Evolutionary conservation across 306 rosid species (phyloP).

Genomic region (Acacia confusa): DNA sequence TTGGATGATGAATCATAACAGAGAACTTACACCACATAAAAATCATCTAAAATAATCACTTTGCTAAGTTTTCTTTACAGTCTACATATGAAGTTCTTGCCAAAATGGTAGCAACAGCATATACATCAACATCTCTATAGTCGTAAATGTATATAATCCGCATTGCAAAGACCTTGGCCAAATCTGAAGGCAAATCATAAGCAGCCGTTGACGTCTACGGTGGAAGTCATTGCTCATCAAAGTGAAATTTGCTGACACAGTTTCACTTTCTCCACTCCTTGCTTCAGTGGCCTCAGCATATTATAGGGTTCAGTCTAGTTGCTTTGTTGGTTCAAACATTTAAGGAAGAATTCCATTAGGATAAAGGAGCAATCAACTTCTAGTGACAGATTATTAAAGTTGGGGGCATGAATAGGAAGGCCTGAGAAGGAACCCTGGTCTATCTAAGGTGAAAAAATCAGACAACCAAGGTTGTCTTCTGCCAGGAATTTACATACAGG

Average conservation of each 20-base stretch:
- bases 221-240: constrained; percentile 27
- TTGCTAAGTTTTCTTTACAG: constrained; percentile 17
- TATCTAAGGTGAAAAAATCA: constrained; percentile 44
- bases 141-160: constrained; percentile 44
- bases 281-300: constrained; percentile 45
- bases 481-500: constrained; percentile 27
- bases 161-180: constrained; percentile 40
- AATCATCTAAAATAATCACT: constrained; percentile 14
- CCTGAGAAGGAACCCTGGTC: constrained; percentile 34
- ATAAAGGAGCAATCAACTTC: constrained; percentile 42
- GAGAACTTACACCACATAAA: constrained; percentile 9
- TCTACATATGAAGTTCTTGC: constrained; percentile 29
- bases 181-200: constrained; percentile 37
- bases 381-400: constrained; percentile 23
- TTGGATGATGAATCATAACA: constrained; percentile 2
- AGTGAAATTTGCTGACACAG: constrained; percentile 20
- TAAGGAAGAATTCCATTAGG: constrained; percentile 44
- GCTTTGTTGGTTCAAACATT: constrained; percentile 38
- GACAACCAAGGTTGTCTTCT: constrained; percentile 41
- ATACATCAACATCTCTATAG: constrained; percentile 46
- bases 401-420: constrained; percentile 19
- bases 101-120: constrained; percentile 13
- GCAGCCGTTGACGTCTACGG: constrained; percentile 13
- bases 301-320: constrained; percentile 40
- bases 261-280: constrained; percentile 34